Evolutionary conservation across 768 basidiomycete genomes (phyloP), one percentile per base, ranked within the genome.

Genomic region (Leucocoprinus sp.): DNA sequence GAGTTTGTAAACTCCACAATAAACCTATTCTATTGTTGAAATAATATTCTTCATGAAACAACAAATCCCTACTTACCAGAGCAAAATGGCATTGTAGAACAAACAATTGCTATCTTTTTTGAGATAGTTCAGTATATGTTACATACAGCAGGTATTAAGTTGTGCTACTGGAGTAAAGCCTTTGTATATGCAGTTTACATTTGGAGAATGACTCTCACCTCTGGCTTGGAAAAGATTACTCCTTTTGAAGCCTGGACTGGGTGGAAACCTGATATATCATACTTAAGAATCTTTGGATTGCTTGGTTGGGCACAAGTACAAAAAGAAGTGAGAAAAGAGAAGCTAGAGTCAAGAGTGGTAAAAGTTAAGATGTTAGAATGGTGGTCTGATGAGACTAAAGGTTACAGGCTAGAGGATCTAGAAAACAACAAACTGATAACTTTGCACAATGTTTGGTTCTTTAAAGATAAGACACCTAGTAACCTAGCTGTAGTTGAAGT

Each of bases 261-360:
- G 2, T 42, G 51, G 17, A 57, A 57, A 43, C 59, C 57, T 12
- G 50, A 57, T 39, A 40, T 64, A 2, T 18, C 28, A 9, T 54
- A 66, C 50, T 55, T 71, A 15, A 53, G 63, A 5, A 58, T 65
- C 15, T 71, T 60, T 38, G 67, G 70, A 43, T 49, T 3, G 64
- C 62, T 37, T 14, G 43, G 8, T 60, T 57, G 0, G 27, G 17
- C 27, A 5, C 27, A 28, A 6, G 27, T 28, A 5, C 27, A 5
- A 12, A 42, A 48, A 15, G 39, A 46, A 27, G 37, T 47, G 26
- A 42, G 46, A 9, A 23, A 31, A 7, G 50, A 44, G 6, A 57
- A 57, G 37, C 42, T 52, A 36, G 39, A 48, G 12, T 38, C 19
- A 39, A 48, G 27, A 12, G 27, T 12, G 27, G 27, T 28, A 6